Evolutionary conservation across 2,329 filamentous ascomycete genomes (phyloP).

Genomic region (Xylaria sp.): DNA sequence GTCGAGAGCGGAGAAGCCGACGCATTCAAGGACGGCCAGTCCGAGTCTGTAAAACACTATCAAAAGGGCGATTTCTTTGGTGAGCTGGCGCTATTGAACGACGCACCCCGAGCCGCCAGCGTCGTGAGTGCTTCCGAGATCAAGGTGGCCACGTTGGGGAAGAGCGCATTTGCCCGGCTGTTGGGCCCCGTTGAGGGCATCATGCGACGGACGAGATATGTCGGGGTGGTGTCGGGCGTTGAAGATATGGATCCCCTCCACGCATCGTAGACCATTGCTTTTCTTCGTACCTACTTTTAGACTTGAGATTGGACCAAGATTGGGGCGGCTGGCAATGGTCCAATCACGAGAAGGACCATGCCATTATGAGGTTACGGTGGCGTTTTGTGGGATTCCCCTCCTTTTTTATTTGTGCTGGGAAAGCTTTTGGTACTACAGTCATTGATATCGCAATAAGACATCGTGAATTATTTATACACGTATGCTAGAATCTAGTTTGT

Average conservation of each 20-base stretch:
- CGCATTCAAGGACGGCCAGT: constrained; percentile 80
- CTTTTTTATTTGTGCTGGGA: constrained; percentile 37
- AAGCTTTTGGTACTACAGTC: constrained; percentile 34
- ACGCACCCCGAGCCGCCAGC: constrained; percentile 90
- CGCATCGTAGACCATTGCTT: constrained; percentile 39
- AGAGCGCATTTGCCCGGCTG: constrained; percentile 93
- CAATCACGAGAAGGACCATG: constrained; percentile 26
- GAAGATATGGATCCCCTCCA: constrained; percentile 75
- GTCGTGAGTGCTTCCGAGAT: constrained; percentile 85
- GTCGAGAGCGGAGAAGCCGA: constrained; percentile 88
- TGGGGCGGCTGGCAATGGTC: constrained; percentile 29
- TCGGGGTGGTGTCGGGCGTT: constrained; percentile 68
- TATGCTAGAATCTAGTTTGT: neutral
- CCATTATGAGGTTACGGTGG: constrained; percentile 37
- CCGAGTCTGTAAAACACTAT: constrained; percentile 80
- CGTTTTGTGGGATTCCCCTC: constrained; percentile 46
- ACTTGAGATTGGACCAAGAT: constrained; percentile 33
- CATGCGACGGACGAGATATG: constrained; percentile 81
- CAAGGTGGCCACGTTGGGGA: constrained; percentile 91
- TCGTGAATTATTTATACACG: constrained; percentile 24
- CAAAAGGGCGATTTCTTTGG: constrained; percentile 96
- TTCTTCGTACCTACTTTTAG: constrained; percentile 30
- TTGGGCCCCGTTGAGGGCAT: constrained; percentile 94
- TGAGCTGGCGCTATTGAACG: constrained; percentile 91
- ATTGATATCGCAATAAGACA: constrained; percentile 42